Evolutionary conservation across 768 basidiomycete species (phyloP).

Genomic region (Hemileccinum rubropunctum): DNA sequence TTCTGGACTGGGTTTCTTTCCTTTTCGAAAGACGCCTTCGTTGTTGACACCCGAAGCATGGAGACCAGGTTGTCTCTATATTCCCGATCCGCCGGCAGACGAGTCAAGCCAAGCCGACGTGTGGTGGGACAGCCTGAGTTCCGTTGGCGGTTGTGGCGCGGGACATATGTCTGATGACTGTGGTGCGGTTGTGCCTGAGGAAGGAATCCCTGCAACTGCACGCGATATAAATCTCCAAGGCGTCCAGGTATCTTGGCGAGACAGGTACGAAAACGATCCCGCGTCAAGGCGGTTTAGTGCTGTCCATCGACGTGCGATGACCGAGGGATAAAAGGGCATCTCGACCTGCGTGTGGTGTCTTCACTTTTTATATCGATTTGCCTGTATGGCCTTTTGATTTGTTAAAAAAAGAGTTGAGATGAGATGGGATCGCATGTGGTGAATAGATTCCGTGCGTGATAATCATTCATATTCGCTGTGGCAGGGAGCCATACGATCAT

Average conservation of each 20-base stretch:
- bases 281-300: conserved; percentile 10
- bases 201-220: no score
- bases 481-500: no score
- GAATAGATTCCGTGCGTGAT: no score
- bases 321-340: not conserved
- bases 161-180: not conserved
- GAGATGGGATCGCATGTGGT: not conserved
- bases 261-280: conserved; percentile 22
- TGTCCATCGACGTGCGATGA: conserved; percentile 11
- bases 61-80: conserved; percentile 12
- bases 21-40: conserved; percentile 4
- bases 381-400: conserved; percentile 17
- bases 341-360: not conserved
- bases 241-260: conserved; percentile 15
- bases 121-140: conserved; percentile 9
- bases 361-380: not conserved
- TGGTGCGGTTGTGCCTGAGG: no score
- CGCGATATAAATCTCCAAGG: no score
- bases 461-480: no score
- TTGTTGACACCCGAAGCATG: conserved; percentile 3
- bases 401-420: not conserved
- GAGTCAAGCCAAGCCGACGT: conserved; percentile 4
- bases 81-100: conserved; percentile 10
- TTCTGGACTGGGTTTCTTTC: conserved; percentile 7
- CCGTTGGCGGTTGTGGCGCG: not conserved